These are phyloP conservation scores for Spiraea crenata DNA, from an alignment of 331 rosid species.

Conservation along the genomic window DNA sequence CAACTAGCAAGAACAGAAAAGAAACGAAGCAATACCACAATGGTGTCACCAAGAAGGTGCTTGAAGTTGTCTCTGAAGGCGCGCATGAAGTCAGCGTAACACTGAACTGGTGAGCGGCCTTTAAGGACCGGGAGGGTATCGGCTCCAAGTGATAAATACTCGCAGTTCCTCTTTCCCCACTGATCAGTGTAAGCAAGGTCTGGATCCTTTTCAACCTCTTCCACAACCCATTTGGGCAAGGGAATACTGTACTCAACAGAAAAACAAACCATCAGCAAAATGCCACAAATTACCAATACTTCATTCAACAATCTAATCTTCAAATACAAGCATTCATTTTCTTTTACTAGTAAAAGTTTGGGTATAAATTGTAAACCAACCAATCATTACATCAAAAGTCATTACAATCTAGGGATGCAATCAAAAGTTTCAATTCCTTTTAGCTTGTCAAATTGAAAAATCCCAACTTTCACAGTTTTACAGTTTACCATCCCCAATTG, in stretches of 20 bases:
- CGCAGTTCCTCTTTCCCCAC: conserved; percentile 91
- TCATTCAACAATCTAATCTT: not conserved
- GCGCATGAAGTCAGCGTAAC: conserved; percentile 90
- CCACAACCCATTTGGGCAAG: conserved; percentile 84
- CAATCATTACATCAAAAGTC: no score
- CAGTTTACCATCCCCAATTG: not conserved
- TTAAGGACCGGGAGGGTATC: conserved; percentile 86
- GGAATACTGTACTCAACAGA: conserved; percentile 63
- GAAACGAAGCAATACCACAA: conserved; percentile 55
- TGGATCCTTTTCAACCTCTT: conserved; percentile 70
- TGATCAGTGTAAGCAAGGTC: conserved; percentile 97
- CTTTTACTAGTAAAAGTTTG: no score
- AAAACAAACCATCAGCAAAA: not conserved
- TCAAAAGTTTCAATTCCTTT: no score
- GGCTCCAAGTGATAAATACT: conserved; percentile 80
- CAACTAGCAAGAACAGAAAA: not conserved
- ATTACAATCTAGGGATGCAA: not conserved
- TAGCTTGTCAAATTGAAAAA: not conserved
- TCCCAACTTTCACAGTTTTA: not conserved
- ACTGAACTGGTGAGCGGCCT: conserved; percentile 89
- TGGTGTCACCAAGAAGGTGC: conserved; percentile 83
- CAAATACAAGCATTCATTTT: not conserved
- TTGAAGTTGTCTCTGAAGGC: conserved; percentile 81
- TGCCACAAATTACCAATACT: not conserved
- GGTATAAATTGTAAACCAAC: no score